Evolutionary conservation across 176 grass and related monocot genomes (phyloP), one percentile per base, ranked within the genome.

Genomic region (Phyllostachys edulis): DNA sequence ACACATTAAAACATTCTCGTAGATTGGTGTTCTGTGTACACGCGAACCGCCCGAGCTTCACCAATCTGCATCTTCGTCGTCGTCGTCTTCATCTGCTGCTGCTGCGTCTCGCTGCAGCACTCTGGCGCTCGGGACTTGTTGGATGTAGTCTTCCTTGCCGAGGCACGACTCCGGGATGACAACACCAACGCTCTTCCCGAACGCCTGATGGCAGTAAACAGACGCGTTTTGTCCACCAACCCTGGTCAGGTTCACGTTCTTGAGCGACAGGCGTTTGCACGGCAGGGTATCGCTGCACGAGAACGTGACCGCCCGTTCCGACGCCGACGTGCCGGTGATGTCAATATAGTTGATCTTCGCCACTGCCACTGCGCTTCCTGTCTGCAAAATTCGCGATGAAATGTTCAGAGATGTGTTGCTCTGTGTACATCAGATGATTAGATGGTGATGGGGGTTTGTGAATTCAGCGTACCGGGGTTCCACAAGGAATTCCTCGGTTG

Each of bases 321-420:
- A 64, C 83, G 78, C 83, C 63, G 88, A 90, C 37, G 83, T 90
- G 18, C 88, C 88, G 40, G 34, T 77, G 88, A 90, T 90, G 83
- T 82, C 72, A 12, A 40, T 40, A 78, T 86, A 90, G 65, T 26
- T 65, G 83, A 90, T 82, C 55, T 90, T 45, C 65, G 51, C 71
- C 5, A 86, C 82, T 18, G 59, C 45, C 71, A 85, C 82, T 6
- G 54, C 63, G 2, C 63, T 82, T 44, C 36, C 18, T 8, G 9
- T 21, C 87, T 89, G 82, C 52, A 18, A 13, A 54, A 9, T 63
- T 34, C 21, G 2, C 32, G 50, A 15, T 16, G 9, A 24, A 21
- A 68, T 59, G 18, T 71, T 84, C 55, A 88, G 56, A 55, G 50
- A 76, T 5, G 11, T 1, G 61, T 5, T 61, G 65, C 8, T 59